Conservation (phyloP, 2,329 filamentous ascomycete species). For the Grosmannia clavigera region DNA sequence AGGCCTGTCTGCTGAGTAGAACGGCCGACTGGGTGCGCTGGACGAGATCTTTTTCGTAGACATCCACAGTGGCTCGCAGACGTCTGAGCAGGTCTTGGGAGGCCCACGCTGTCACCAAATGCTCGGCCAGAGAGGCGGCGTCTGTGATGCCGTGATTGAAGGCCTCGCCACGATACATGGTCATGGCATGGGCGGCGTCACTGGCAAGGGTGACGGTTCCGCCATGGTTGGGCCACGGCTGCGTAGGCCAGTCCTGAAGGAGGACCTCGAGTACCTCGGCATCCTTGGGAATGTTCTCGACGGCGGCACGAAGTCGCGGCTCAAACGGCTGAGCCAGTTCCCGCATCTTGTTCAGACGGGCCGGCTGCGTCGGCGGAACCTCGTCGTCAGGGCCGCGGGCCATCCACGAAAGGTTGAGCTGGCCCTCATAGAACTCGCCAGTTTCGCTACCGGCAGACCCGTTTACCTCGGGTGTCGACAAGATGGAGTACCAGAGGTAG, state of each 20-base stretch:
- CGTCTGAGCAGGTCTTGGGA: background rate
- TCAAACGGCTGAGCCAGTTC: background rate
- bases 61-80: background rate
- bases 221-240: constrained; percentile 27
- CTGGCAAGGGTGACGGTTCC: constrained; percentile 36
- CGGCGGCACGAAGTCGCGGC: constrained; percentile 17
- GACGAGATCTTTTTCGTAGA: background rate
- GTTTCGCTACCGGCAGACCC: constrained; percentile 15
- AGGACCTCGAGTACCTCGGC: constrained; percentile 22
- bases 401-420: constrained; percentile 35
- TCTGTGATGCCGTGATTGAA: constrained; percentile 29
- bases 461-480: background rate
- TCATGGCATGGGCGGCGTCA: constrained; percentile 47
- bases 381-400: constrained; percentile 14
- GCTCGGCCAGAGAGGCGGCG: constrained; percentile 19
- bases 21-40: background rate
- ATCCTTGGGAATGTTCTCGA: constrained; percentile 30
- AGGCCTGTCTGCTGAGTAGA: background rate
- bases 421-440: constrained; percentile 25
- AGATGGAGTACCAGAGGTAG: constrained; percentile 37
- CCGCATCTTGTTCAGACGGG: background rate
- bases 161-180: constrained; percentile 34
- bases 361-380: background rate
- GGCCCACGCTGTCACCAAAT: background rate
- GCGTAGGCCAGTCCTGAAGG: constrained; percentile 22